These are phyloP conservation scores for Albatrellus sp. DNA, from an alignment of 1,284 basidiomycete genomes.

Conservation along the genomic window DNA sequence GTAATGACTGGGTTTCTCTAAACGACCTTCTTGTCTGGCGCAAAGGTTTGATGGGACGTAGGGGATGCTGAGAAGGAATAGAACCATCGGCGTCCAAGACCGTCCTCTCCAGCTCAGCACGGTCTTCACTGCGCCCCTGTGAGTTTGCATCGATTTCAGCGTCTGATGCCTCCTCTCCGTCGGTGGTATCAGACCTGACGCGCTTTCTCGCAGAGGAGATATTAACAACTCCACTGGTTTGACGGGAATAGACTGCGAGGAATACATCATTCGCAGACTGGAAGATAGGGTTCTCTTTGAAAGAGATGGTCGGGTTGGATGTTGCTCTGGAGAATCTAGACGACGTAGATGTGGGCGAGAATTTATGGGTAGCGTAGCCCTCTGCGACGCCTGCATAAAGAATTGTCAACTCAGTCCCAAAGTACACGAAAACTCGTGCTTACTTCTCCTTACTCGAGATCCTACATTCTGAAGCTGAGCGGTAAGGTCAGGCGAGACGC, in stretches of 20 bases:
- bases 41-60: no score
- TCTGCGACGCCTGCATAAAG: constrained; percentile 29
- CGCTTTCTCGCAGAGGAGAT: constrained; percentile 9
- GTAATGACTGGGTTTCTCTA: no score
- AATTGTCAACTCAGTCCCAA: not conserved
- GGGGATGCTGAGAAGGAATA: no score
- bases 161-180: not conserved
- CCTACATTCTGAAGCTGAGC: constrained; percentile 33
- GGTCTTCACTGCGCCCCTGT: no score
- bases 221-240: not conserved
- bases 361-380: constrained; percentile 30
- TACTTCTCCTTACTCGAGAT: constrained; percentile 35
- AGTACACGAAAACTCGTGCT: constrained; percentile 8
- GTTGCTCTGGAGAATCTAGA: constrained; percentile 1
- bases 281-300: constrained; percentile 10
- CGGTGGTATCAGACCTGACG: constrained; percentile 8
- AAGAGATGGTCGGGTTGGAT: not conserved
- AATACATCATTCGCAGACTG: constrained; percentile 12
- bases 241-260: constrained; percentile 9
- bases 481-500: constrained; percentile 27
- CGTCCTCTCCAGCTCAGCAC: no score
- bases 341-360: constrained; percentile 12
- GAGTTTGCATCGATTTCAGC: no score
- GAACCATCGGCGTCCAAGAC: no score
- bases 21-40: no score